phyloP scores from a whole-genome alignment of 176 grass and related monocot species.

The Pontederia crassipes region DNA sequence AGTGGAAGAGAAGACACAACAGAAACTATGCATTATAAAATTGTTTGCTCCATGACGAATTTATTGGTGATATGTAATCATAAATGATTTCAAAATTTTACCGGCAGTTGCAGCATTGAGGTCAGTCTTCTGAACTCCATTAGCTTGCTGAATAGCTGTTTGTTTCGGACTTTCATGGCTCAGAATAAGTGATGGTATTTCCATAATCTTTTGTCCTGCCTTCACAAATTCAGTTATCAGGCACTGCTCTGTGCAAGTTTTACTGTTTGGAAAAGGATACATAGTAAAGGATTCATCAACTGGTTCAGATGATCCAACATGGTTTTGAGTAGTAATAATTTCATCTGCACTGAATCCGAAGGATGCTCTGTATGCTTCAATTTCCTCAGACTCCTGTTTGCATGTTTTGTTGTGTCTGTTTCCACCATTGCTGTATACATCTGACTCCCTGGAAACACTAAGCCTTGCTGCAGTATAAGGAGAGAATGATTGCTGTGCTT shows the following conservation, averaged over 20 bases:
- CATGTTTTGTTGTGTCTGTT: conserved; percentile 23
- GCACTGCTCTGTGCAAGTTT: conserved; percentile 27
- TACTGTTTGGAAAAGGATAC: conserved; percentile 57
- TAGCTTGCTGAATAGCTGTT: neutral
- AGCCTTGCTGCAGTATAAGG: conserved; percentile 44
- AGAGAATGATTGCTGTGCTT: conserved; percentile 61
- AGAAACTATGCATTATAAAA: neutral
- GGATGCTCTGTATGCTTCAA: conserved; percentile 88
- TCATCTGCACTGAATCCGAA: conserved; percentile 94
- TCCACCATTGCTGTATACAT: conserved; percentile 18
- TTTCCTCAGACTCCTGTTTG: conserved; percentile 83
- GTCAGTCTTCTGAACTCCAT: neutral
- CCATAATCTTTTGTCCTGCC: conserved; percentile 30
- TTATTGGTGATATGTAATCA: neutral
- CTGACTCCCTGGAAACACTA: conserved; percentile 70
- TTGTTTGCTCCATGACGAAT: neutral
- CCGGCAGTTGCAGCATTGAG: conserved; percentile 10
- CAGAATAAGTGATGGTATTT: conserved; percentile 24
- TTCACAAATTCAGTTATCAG: conserved; percentile 28
- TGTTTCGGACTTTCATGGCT: conserved; percentile 31
- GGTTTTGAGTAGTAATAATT: conserved; percentile 57
- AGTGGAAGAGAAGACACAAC: too few species aligned
- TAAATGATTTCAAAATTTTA: neutral
- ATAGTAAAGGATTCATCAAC: conserved; percentile 84
- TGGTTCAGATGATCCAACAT: conserved; percentile 56